A percentile compares a stretch with the other conserved stretches of the same genome.
These are phyloP conservation scores for Crithidia brevicula DNA, from an alignment of 208 protist species.

Conservation along the genomic window DNA sequence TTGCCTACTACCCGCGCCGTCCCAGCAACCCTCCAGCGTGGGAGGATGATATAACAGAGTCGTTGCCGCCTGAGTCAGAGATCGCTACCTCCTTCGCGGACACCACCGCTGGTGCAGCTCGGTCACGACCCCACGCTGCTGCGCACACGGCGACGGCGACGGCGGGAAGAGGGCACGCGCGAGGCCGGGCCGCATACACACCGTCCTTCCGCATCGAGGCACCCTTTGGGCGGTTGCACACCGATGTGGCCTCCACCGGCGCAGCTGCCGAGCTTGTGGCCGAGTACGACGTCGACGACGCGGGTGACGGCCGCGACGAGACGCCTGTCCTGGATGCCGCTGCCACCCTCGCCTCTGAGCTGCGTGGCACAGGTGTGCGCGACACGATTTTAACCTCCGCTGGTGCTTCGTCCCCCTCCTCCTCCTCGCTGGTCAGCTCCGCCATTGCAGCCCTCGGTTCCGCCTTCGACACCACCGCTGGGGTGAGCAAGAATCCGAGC, in stretches of 20 bases:
- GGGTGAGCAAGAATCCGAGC: neutral
- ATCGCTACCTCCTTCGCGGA: neutral
- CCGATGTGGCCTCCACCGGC: no score
- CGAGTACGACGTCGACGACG: slow-evolving; percentile 28
- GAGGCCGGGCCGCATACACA: no score
- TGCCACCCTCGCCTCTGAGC: slow-evolving; percentile 22
- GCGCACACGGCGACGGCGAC: no score
- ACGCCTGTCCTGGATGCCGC: neutral
- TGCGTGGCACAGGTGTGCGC: neutral
- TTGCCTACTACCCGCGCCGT: slow-evolving; percentile 44
- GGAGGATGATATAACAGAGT: slow-evolving; percentile 51
- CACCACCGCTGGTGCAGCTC: no score
- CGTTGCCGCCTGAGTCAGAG: slow-evolving; percentile 18
- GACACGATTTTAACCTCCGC: neutral
- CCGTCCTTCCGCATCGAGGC: slow-evolving; percentile 6
- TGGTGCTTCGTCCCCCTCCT: neutral
- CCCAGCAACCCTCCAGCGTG: slow-evolving; percentile 31
- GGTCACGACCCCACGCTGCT: no score
- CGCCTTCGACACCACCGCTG: neutral
- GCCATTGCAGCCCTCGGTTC: slow-evolving; percentile 32
- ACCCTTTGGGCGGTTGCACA: slow-evolving; percentile 18
- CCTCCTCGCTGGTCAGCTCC: slow-evolving; percentile 21
- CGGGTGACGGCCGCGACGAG: neutral
- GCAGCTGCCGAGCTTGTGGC: slow-evolving; percentile 6
- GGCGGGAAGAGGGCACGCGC: no score